phyloP scores from a whole-genome alignment of 176 grass and related monocot genomes.

The sorghum (Sorghum bicolor) region Sorghum_bicolor_NCBIv3 NC_012874.2:59700001-59700500 shows the following conservation, averaged over 20 bases:
- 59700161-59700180: neutral
- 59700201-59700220: neutral
- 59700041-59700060: neutral
- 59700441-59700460: conserved; percentile 88
- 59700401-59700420: conserved; percentile 98
- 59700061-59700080: conserved; percentile 1
- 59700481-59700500: conserved; percentile 76
- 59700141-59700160: neutral
- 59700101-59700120: neutral
- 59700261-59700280: conserved; percentile 8
- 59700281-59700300: neutral
- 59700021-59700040: neutral
- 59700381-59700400: conserved; percentile 96
- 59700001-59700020: neutral
- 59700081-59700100: neutral
- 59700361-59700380: conserved; percentile 91
- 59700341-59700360: conserved; percentile 68
- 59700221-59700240: neutral
- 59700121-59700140: neutral
- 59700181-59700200: conserved; percentile 2
- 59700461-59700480: conserved; percentile 99
- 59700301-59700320: neutral
- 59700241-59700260: neutral
- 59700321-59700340: conserved; percentile 16
- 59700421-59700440: conserved; percentile 69